These are phyloP conservation scores for Telfairia occidentalis DNA, from an alignment of 331 rosid genomes.

Conservation along the genomic window DNA sequence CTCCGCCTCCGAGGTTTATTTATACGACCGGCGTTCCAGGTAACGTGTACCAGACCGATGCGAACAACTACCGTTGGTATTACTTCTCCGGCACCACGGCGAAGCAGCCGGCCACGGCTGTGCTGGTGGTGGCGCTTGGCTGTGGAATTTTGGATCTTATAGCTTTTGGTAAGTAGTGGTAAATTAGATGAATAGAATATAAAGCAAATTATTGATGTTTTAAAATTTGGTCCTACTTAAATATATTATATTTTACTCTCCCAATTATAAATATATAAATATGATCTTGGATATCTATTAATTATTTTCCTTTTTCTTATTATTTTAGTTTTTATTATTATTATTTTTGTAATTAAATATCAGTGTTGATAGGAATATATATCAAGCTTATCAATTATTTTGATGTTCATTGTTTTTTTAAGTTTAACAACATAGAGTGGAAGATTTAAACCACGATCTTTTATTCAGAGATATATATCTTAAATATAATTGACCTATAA, in stretches of 20 bases:
- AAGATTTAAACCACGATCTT: too few relatives aligned
- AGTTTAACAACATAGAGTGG: too few relatives aligned
- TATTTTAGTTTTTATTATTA: neutral
- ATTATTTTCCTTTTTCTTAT: neutral
- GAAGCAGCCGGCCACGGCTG: neutral
- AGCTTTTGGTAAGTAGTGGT: constrained; percentile 12
- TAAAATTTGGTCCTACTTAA: neutral
- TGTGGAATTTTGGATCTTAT: constrained; percentile 10
- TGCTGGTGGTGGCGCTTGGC: neutral
- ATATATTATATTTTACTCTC: neutral
- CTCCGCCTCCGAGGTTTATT: constrained; percentile 49
- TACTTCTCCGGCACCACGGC: neutral
- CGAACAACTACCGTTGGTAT: constrained; percentile 11
- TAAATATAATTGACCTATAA: too few relatives aligned
- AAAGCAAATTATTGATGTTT: neutral
- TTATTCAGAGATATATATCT: too few relatives aligned
- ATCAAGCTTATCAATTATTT: neutral
- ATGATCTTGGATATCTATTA: neutral
- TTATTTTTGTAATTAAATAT: neutral
- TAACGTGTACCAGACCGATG: constrained; percentile 14
- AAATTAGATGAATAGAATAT: neutral
- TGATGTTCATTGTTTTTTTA: neutral
- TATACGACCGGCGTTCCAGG: constrained; percentile 24
- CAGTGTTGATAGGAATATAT: neutral
- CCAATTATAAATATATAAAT: neutral